Base-by-base conservation (phyloP, 768 basidiomycete genomes). In the Kwoniella dendrophila region DNA sequence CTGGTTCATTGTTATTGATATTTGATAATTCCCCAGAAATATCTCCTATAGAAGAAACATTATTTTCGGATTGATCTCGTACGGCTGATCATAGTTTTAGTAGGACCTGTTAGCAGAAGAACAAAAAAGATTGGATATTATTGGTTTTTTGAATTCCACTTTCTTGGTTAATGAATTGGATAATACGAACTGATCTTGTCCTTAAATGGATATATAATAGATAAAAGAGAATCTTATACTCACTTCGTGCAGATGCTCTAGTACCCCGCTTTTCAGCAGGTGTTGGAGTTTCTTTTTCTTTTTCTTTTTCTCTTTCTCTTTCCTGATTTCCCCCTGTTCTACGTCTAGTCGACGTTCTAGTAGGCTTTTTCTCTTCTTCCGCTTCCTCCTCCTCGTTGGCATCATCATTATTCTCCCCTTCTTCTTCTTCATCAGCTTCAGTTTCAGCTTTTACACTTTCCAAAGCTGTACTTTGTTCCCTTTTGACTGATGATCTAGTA, bases 281-380 rank as follows among this genome's bases (percentile, higher is more conserved):
- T 30, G 34, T 44, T n/a, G 34, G 41, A 27, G 32, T 36, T 48
- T 43, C 55, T 32, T 62, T 63, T 50, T 67, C 68, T 56, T 69
- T 64, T 18, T 63, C 67, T 27, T 60, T 60, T 43, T 67, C 56
- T 60, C 38, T 38, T 53, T 43, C 36, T 58, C 56, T 16, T 67
- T 68, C 26, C n/a, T n/a, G n/a, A n/a, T n/a, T n/a, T 53, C 59
- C 16, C 44, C 33, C 6, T 66, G 51, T 43, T 52, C 48, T 53
- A 24, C 51, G 47, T 12, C 55, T 62, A 7, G 63, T 40, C 41
- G 63, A 58, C 10, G 54, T 10, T 41, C 59, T 59, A 16, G 53
- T 34, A 47, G 64, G 56, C 52, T 69, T 55, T 44, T 67, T 54
- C 48, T 71, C 65, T 38, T 68, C 56, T 50, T 50, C 65, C 1